Evolutionary conservation across 805 yeast genomes (phyloP).

Genomic region (Suhomyces tanzawaensis): DNA sequence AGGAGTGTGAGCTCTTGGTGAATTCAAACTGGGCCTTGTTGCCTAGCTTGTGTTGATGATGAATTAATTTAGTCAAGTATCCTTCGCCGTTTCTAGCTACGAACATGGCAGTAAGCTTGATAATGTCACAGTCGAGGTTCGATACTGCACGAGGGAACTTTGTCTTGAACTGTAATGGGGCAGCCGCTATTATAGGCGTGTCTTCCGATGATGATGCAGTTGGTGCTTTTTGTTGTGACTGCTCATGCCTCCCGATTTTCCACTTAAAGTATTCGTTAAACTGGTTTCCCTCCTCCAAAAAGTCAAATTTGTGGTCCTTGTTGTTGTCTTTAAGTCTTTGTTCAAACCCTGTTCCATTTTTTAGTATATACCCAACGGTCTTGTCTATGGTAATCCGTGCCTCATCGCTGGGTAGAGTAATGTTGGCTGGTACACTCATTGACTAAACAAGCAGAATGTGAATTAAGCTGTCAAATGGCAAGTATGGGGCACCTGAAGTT

Average conservation of each 20-base stretch:
- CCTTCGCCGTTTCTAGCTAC: conserved; percentile 58
- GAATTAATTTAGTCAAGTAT: conserved; percentile 31
- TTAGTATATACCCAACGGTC: conserved; percentile 65
- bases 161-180: conserved; percentile 5
- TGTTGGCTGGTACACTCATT: neutral
- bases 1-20: conserved; percentile 55
- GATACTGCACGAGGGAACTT: conserved; percentile 44
- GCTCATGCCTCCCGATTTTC: conserved; percentile 25
- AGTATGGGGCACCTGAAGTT: too few relatives aligned
- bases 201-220: neutral
- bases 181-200: neutral
- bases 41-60: conserved; percentile 36
- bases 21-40: conserved; percentile 66
- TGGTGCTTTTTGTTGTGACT: neutral
- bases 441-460: too few relatives aligned
- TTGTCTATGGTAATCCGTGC: conserved; percentile 54
- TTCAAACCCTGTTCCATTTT: conserved; percentile 70
- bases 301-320: conserved; percentile 57
- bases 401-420: conserved; percentile 3
- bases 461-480: too few relatives aligned
- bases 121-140: conserved; percentile 59
- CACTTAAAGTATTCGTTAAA: conserved; percentile 57
- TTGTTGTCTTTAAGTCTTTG: conserved; percentile 49
- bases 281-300: conserved; percentile 53
- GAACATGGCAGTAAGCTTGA: conserved; percentile 70